Conservation (phyloP, 768 basidiomycete genomes). For the Chlorophyllum brunneum region DNA sequence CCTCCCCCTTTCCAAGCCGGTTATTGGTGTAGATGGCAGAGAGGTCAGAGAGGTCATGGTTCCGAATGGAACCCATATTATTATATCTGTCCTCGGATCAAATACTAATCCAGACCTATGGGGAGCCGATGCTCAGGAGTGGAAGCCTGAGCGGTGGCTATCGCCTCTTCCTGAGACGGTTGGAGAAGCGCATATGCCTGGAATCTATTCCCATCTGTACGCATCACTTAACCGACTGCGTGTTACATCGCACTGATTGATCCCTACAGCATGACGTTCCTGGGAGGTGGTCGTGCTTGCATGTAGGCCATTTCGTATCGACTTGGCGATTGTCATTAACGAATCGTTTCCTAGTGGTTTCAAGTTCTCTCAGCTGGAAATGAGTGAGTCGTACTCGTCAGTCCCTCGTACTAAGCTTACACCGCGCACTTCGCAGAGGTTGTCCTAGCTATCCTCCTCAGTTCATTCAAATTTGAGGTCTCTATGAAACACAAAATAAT, state of each 20-base stretch:
- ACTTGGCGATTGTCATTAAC: not conserved
- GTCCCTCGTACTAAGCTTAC: too few relatives aligned
- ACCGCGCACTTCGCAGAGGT: conserved; percentile 25
- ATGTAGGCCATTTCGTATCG: conserved; percentile 29
- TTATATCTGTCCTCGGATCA: conserved; percentile 27
- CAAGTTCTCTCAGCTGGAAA: not conserved
- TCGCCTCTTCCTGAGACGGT: conserved; percentile 23
- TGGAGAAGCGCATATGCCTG: conserved; percentile 34
- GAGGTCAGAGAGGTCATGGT: conserved; percentile 29
- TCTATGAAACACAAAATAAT: conserved; percentile 21
- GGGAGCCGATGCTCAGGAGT: conserved; percentile 44
- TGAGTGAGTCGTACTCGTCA: too few relatives aligned
- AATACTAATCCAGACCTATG: conserved; percentile 39
- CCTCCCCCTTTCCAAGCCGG: conserved; percentile 22
- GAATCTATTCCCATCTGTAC: conserved; percentile 39
- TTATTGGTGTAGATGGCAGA: conserved; percentile 21
- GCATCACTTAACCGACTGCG: not conserved
- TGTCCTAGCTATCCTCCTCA: conserved; percentile 23
- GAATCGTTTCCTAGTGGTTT: not conserved
- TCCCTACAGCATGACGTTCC: conserved; percentile 36
- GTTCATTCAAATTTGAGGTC: conserved; percentile 23
- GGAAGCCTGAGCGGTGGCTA: conserved; percentile 50
- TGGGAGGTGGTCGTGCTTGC: conserved; percentile 38
- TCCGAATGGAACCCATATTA: conserved; percentile 30
- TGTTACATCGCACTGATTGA: not conserved